Percentiles rank a stretch among this genome's conserved stretches.
These are phyloP conservation scores for Peniophora sp. DNA, from an alignment of 1,284 basidiomycete genomes.

Conservation along the genomic window DNA sequence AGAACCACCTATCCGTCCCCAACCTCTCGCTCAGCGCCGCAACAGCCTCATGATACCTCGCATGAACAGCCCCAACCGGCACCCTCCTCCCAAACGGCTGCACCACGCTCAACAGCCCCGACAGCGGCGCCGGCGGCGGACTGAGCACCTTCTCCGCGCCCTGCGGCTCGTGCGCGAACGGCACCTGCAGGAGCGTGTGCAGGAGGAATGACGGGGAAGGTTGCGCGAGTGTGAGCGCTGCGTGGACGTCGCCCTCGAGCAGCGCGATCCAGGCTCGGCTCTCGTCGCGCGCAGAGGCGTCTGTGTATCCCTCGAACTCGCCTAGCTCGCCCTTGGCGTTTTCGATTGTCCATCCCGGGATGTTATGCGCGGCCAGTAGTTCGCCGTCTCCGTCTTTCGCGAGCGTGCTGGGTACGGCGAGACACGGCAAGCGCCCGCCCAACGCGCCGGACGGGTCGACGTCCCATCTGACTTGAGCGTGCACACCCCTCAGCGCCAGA, in stretches of 20 bases:
- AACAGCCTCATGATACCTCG: constrained; percentile 65
- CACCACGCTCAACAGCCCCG: constrained; percentile 54
- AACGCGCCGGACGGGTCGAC: constrained; percentile 58
- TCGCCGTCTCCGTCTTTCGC: constrained; percentile 30
- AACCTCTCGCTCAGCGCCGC: constrained; percentile 64
- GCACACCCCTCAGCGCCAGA: constrained; percentile 58
- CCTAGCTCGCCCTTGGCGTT: constrained; percentile 30
- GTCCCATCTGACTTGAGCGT: constrained; percentile 55
- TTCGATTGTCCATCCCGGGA: constrained; percentile 64
- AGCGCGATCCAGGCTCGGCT: constrained; percentile 73
- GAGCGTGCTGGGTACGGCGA: constrained; percentile 34
- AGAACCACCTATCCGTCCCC: constrained; percentile 69
- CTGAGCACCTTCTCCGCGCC: constrained; percentile 35
- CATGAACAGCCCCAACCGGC: constrained; percentile 37
- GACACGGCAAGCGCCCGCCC: constrained; percentile 56
- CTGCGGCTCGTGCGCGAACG: constrained; percentile 21
- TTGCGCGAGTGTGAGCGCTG: constrained; percentile 49
- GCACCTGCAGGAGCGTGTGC: constrained; percentile 22
- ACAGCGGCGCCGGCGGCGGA: constrained; percentile 62
- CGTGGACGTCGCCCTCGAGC: constrained; percentile 66
- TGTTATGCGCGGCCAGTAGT: constrained; percentile 54
- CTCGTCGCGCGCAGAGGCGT: constrained; percentile 54
- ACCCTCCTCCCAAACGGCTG: constrained; percentile 53
- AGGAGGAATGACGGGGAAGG: constrained; percentile 19
- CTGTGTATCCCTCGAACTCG: constrained; percentile 57